Conservation (phyloP, 2,329 filamentous ascomycete genomes). For the Huntiella bhutanensis region DNA sequence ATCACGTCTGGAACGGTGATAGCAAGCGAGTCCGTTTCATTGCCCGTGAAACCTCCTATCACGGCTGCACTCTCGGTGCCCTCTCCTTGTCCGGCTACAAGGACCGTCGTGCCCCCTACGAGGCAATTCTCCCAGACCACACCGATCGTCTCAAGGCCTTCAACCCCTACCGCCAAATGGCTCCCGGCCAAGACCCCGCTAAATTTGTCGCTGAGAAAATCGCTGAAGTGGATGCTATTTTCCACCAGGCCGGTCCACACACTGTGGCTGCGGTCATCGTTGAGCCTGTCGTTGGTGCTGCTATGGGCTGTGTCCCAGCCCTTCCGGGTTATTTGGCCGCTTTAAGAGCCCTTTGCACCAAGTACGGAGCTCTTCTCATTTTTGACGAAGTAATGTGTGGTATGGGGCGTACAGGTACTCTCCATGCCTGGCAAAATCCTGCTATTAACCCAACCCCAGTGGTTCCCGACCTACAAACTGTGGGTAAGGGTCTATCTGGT, state of each 20-base stretch:
- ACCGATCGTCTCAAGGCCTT: conserved; percentile 47
- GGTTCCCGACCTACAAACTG: conserved; percentile 44
- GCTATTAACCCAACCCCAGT: conserved; percentile 23
- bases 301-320: conserved; percentile 46
- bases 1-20: conserved; percentile 23
- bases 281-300: conserved; percentile 55
- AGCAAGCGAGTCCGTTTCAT: conserved; percentile 22
- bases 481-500: conserved; percentile 47
- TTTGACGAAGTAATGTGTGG: conserved; percentile 64
- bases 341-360: conserved; percentile 48
- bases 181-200: conserved; percentile 30
- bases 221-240: conserved; percentile 47
- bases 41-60: conserved; percentile 25
- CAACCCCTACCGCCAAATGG: conserved; percentile 41
- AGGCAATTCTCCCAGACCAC: conserved; percentile 37
- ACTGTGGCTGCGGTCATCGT: conserved; percentile 55
- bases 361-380: conserved; percentile 55
- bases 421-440: conserved; percentile 41
- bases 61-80: conserved; percentile 39
- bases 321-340: conserved; percentile 50
- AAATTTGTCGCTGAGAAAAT: conserved; percentile 43
- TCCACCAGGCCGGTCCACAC: conserved; percentile 41
- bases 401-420: conserved; percentile 36
- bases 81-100: conserved; percentile 45
- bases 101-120: conserved; percentile 40